Evolutionary conservation across 768 basidiomycete species (phyloP), one percentile per base, ranked within the genome.

Genomic region (Boletales sp.): DNA sequence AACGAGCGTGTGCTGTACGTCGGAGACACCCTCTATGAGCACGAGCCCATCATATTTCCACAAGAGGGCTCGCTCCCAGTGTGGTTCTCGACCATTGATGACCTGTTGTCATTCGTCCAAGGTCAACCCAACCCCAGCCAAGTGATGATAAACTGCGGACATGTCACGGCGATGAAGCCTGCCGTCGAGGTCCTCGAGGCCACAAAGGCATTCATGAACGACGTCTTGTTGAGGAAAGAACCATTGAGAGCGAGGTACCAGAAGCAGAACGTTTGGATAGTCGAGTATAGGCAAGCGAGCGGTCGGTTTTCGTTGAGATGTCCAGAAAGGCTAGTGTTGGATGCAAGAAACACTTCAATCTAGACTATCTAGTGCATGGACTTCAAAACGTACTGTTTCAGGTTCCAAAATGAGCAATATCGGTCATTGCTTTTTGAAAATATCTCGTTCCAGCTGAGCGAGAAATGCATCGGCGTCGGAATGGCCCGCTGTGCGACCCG

Each of bases 371-470:
- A 32, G 11, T 21, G 13, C 8, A 33, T 37, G 41, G 18, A 17
- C 10, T 14, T 38, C 15, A 21, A 14, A 34, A 33, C 58, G 42
- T 19, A 49, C 59, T 8, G 36, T 32, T 25, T 41, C 19, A 33
- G 14, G 15, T 38, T 14, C 41, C 21, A 41, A n/a, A 21, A 37
- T 8, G 28, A 33, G 14, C 25, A 7, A 42, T 21, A 21, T 46
- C 14, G 3, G 6, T 47, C 17, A 62, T 37, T 35, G 44, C 38
- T 55, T 60, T 39, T 46, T 56, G 34, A 80, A 61, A 37, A 89
- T 79, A 39, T 87, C 86, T 40, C 72, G 69, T 65, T 86, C 84
- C 12, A 90, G 70, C 49, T 78, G 74, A 12, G 86, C 81, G 46
- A 90, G 61, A 58, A 90, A 90, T 25, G 69, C 71, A 51, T 88